phyloP scores from a whole-genome alignment of 176 grass and related monocot species.

The Oryza longistaminata region DNA sequence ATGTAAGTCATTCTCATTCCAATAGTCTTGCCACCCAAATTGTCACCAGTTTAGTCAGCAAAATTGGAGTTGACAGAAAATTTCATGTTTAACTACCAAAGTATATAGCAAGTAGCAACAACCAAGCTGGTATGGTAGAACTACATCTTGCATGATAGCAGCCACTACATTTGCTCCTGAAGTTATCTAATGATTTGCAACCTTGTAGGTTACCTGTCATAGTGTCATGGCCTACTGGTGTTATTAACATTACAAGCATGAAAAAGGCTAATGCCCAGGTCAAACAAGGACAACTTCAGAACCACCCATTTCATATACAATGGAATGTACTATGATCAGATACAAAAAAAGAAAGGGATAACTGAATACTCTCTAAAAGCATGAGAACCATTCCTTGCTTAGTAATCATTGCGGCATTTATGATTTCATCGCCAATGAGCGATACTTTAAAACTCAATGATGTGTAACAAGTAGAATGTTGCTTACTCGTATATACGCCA shows the following conservation, averaged over 20 bases:
- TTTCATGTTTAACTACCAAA: constrained; percentile 8
- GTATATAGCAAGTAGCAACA: constrained; percentile 4
- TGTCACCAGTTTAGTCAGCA: background rate
- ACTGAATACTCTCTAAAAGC: background rate
- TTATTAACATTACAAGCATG: background rate
- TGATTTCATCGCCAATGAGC: background rate
- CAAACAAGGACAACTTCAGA: background rate
- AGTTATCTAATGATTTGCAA: constrained; percentile 13
- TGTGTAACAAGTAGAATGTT: constrained; percentile 8
- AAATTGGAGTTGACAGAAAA: background rate
- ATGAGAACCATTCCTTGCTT: background rate
- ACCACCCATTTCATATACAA: background rate
- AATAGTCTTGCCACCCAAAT: constrained; percentile 4
- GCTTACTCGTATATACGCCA: constrained; percentile 68
- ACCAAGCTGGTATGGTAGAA: background rate
- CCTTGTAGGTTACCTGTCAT: background rate
- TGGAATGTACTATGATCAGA: background rate
- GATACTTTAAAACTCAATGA: background rate
- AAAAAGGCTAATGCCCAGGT: constrained; percentile 19
- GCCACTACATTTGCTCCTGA: background rate
- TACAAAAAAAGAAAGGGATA: background rate
- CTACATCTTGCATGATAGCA: background rate
- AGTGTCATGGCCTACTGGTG: background rate
- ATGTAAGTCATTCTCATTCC: constrained; percentile 12
- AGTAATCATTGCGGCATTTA: background rate